Percentiles rank a stretch among this genome's conserved stretches.
Conservation (phyloP, 306 rosid species). For the Abrus pulchellus region DNA sequence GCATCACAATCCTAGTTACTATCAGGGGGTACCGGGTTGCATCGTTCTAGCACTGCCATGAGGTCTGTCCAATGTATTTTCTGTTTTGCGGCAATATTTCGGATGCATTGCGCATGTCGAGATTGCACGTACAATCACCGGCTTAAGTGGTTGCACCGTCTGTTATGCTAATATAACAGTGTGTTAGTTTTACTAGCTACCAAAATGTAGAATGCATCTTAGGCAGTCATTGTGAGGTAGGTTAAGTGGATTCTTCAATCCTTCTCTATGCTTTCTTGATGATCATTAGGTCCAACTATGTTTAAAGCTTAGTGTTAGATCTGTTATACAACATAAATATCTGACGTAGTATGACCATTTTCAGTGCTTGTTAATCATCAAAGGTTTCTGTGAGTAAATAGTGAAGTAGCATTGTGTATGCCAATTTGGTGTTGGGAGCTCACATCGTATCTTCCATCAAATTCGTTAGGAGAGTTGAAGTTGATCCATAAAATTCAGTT, state of each 20-base stretch:
- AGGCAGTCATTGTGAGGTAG: neutral
- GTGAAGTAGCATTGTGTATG: neutral
- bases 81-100: slow-evolving; percentile 7
- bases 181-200: neutral
- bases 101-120: slow-evolving; percentile 2
- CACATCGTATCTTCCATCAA: neutral
- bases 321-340: slow-evolving; percentile 14
- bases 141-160: neutral
- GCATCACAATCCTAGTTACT: neutral
- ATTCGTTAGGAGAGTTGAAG: neutral
- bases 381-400: neutral
- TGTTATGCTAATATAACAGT: slow-evolving; percentile 1
- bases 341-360: neutral
- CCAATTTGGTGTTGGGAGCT: neutral
- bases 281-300: neutral
- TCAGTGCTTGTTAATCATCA: neutral
- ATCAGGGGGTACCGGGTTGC: neutral
- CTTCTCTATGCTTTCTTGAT: slow-evolving; percentile 9
- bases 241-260: slow-evolving; percentile 4
- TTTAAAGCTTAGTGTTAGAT: neutral
- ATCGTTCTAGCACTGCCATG: neutral
- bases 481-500: neutral
- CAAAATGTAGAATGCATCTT: neutral
- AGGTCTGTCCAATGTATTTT: neutral
- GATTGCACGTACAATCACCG: neutral